Evolutionary conservation across 257 asterid species (phyloP), one percentile per base, ranked within the genome.

Genomic region (Lithospermum erythrorhizon): DNA sequence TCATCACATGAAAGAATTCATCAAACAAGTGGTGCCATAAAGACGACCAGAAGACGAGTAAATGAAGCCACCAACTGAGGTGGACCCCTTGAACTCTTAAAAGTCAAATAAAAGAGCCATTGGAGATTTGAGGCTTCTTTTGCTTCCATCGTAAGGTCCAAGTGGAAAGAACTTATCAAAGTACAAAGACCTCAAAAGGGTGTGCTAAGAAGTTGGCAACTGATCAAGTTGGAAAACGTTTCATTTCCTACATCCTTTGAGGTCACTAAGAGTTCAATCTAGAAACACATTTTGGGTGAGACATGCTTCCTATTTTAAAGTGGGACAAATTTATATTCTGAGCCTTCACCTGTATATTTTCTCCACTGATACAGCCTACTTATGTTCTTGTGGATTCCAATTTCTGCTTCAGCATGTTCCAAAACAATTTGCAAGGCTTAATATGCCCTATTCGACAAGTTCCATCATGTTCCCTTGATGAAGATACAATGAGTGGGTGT

Each of bases 271-370:
- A 15, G 2, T 56, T 56, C 61, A 41, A 41, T 41, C 2, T 41
- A 41, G 20, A 30, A 61, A 2, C 2, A 10, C 17, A 18, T 32
- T 52, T 4, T 71, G 71, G 71, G 75, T 71, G 55, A 65, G 70
- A 23, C 45, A 22, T 49, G 45, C 10, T 47, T 70, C 57, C 27
- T 24, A 9, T 19, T 32, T 5, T 49, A 35, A 21, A 53, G 18
- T 53, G 45, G 45, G 45, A 53, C 25, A n/a, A 53, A 22, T 7
- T 53, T 3, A 53, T 3, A 53, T 2, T 17, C 57, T 18, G 20
- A 21, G 23, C 23, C 23, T 53, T 18, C n/a, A n/a, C n/a, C 1
- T 27, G 6, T 35, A 8, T 35, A 35, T 35, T n/a, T 53, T n/a
- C 11, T 13, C 11, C 24, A n/a, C 11, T 53, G 17, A 53, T 53